A percentile compares a stretch with the other conserved stretches of the same genome.
Evolutionary conservation across 176 grass and related monocot species (phyloP).

Genomic region (Hsuehochloa calcarea): DNA sequence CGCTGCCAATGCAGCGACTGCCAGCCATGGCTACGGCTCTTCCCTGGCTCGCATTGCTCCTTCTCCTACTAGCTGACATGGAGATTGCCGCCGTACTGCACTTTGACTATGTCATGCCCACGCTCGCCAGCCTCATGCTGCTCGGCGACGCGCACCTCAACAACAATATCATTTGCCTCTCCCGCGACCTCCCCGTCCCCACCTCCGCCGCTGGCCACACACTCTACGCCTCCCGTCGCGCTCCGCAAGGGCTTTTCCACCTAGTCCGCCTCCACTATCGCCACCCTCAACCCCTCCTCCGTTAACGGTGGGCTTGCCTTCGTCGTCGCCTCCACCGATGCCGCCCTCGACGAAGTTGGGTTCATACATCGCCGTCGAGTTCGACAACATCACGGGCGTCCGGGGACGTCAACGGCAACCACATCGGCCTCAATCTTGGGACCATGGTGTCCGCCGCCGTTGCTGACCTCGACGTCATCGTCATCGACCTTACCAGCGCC

Average conservation of each 20-base stretch:
- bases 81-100: not conserved
- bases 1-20: conserved; percentile 11
- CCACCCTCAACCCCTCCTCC: conserved; percentile 64
- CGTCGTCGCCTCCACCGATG: conserved; percentile 48
- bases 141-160: conserved; percentile 92
- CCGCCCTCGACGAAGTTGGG: conserved; percentile 54
- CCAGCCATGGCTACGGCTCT: not conserved
- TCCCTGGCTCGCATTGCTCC: not conserved
- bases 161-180: conserved; percentile 80
- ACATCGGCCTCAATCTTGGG: conserved; percentile 71
- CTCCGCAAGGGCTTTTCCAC: conserved; percentile 69
- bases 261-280: conserved; percentile 71
- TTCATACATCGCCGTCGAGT: conserved; percentile 73
- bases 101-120: conserved; percentile 77
- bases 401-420: conserved; percentile 73
- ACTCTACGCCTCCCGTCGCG: conserved; percentile 53
- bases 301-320: conserved; percentile 82
- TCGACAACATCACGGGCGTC: conserved; percentile 74
- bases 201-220: conserved; percentile 61
- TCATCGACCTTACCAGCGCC: conserved; percentile 61
- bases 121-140: conserved; percentile 58
- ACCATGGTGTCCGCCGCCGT: conserved; percentile 62
- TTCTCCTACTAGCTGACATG: not conserved
- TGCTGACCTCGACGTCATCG: conserved; percentile 43
- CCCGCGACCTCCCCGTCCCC: conserved; percentile 73